phyloP scores from a whole-genome alignment of 805 yeast species.

The Lachancea sp. region DNA sequence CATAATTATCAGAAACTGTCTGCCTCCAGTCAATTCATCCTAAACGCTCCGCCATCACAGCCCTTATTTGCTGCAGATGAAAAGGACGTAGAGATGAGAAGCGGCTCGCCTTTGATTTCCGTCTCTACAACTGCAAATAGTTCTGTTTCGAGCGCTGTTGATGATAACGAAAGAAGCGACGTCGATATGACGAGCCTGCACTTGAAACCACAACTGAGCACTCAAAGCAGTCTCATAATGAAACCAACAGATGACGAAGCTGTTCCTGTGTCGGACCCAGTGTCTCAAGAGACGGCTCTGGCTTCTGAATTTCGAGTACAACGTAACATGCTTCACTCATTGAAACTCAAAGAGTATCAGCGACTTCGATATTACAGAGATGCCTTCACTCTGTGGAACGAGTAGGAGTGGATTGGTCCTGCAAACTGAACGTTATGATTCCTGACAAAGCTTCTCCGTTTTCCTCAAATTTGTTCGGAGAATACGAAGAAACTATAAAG shows the following conservation, averaged over 20 bases:
- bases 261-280: not conserved
- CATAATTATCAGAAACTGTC: constrained; percentile 13
- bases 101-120: not conserved
- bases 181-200: constrained; percentile 22
- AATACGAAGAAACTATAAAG: constrained; percentile 16
- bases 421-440: constrained; percentile 3
- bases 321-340: constrained; percentile 15
- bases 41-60: constrained; percentile 1
- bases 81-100: constrained; percentile 2
- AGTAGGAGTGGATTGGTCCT: not conserved
- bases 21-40: constrained; percentile 2
- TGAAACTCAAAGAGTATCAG: constrained; percentile 22
- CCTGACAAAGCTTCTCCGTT: constrained; percentile 6
- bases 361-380: constrained; percentile 23
- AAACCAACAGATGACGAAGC: constrained; percentile 10
- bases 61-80: not conserved
- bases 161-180: constrained; percentile 21
- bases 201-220: constrained; percentile 21
- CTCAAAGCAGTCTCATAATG: constrained; percentile 21
- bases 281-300: constrained; percentile 13
- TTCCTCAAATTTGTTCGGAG: constrained; percentile 19
- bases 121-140: constrained; percentile 12
- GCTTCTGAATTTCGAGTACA: constrained; percentile 14
- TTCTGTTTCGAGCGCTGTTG: constrained; percentile 16
- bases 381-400: constrained; percentile 20